Evolutionary conservation across 129 eudicot genomes (phyloP).

Genomic region (Pulicaria dysenterica): DNA sequence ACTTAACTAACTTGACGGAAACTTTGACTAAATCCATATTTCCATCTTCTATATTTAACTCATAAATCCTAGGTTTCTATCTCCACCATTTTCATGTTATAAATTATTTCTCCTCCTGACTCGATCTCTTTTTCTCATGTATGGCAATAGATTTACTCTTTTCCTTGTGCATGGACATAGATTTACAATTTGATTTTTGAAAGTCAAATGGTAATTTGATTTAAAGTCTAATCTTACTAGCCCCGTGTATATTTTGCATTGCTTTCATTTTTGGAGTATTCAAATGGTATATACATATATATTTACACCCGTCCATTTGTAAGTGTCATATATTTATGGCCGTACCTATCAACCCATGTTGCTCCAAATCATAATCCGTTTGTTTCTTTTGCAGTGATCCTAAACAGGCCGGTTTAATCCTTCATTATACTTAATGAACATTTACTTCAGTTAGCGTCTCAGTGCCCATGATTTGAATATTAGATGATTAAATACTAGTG

Average conservation of each 20-base stretch:
- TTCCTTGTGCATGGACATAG: too few relatives aligned
- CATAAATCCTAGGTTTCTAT: too few relatives aligned
- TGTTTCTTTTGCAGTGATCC: conserved; percentile 54
- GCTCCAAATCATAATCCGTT: background rate
- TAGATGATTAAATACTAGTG: conserved; percentile 22
- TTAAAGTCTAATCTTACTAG: background rate
- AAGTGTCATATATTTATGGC: conserved; percentile 32
- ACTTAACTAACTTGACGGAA: too few relatives aligned
- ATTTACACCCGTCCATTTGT: conserved; percentile 73
- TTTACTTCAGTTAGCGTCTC: conserved; percentile 64
- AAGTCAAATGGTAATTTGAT: background rate
- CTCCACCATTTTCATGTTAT: too few relatives aligned
- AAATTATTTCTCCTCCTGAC: too few relatives aligned
- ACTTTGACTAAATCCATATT: too few relatives aligned
- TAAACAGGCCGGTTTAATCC: conserved; percentile 97
- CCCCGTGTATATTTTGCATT: conserved; percentile 57
- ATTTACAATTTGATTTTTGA: background rate
- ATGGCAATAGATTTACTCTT: too few relatives aligned
- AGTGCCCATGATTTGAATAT: conserved; percentile 45
- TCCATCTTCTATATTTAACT: too few relatives aligned
- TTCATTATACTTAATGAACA: conserved; percentile 89
- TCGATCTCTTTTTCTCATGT: too few relatives aligned
- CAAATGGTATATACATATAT: conserved; percentile 76
- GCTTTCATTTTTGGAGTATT: conserved; percentile 85
- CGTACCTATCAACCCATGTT: background rate